A percentile compares a stretch with the other conserved stretches of the same genome.
These are phyloP conservation scores for Ceratobasidium sp. DNA, from an alignment of 1,284 basidiomycete genomes.

Conservation along the genomic window DNA sequence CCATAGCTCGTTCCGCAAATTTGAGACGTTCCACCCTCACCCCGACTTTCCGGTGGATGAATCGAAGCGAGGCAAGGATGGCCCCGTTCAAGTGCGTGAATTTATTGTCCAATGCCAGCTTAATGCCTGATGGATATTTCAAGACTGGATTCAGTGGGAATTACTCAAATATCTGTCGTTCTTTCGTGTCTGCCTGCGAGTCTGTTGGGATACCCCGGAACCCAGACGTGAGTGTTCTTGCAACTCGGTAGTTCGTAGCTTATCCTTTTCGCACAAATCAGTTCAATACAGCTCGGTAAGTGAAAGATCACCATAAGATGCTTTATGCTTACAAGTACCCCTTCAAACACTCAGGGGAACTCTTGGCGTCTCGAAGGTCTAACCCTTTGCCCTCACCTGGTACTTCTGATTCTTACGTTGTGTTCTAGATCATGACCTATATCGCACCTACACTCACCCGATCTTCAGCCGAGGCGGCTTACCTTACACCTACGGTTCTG, in stretches of 20 bases:
- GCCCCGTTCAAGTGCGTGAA: conserved; percentile 23
- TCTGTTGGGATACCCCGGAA: conserved; percentile 29
- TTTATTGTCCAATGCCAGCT: background rate
- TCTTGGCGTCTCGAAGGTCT: conserved; percentile 66
- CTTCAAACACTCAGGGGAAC: conserved; percentile 58
- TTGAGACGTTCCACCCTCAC: conserved; percentile 59
- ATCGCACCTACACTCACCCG: conserved; percentile 4
- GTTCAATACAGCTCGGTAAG: conserved; percentile 61
- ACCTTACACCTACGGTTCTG: conserved; percentile 72
- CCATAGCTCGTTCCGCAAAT: conserved; percentile 75
- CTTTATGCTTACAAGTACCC: background rate
- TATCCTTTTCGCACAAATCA: conserved; percentile 50
- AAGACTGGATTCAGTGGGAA: conserved; percentile 36
- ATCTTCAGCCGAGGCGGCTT: conserved; percentile 67
- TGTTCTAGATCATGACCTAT: conserved; percentile 32
- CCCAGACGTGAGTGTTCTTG: conserved; percentile 21
- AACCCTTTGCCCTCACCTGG: conserved; percentile 50
- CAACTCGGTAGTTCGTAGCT: background rate
- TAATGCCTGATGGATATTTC: conserved; percentile 8
- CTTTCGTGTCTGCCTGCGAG: conserved; percentile 25
- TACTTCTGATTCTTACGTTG: background rate
- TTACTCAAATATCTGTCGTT: conserved; percentile 12
- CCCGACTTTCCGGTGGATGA: conserved; percentile 26
- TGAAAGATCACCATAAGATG: background rate
- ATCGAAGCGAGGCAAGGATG: conserved; percentile 29